phyloP scores from a whole-genome alignment of 257 asterid species.

The Scutellaria minor region DNA sequence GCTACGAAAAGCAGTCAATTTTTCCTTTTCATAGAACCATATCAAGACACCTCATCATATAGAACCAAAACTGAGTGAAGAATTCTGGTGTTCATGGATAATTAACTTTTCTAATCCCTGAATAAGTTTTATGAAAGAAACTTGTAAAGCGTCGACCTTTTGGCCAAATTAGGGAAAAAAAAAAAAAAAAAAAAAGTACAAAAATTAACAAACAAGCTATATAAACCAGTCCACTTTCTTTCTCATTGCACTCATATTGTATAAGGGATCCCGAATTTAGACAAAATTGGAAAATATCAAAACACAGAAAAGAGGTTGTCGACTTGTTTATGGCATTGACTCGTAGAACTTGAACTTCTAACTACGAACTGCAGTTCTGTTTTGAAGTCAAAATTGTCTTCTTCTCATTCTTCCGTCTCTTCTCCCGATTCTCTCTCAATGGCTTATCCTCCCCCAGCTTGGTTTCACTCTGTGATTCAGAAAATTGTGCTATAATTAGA shows the following conservation, averaged over 20 bases:
- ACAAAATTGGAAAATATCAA: slow-evolving; percentile 29
- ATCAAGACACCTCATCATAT: no score
- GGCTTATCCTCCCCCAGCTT: slow-evolving; percentile 35
- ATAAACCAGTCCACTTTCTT: slow-evolving; percentile 7
- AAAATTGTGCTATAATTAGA: slow-evolving; percentile 24
- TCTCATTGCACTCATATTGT: slow-evolving; percentile 10
- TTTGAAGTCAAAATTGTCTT: slow-evolving; percentile 11
- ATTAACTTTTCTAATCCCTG: not conserved
- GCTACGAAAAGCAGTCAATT: no score
- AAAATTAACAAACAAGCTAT: not conserved
- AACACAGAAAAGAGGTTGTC: slow-evolving; percentile 10
- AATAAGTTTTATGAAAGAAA: not conserved
- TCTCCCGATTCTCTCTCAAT: slow-evolving; percentile 39
- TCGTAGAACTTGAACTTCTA: slow-evolving; percentile 8
- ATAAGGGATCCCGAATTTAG: not conserved
- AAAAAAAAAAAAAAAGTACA: not conserved
- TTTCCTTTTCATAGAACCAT: no score
- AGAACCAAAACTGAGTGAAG: not conserved
- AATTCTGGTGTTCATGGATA: not conserved
- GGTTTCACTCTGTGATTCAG: slow-evolving; percentile 42
- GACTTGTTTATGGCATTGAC: slow-evolving; percentile 20
- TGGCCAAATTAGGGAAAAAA: not conserved
- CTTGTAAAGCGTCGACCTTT: not conserved
- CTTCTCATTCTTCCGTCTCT: slow-evolving; percentile 52
- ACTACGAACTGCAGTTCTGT: slow-evolving; percentile 18